These are phyloP conservation scores for Wallemia mellicola DNA, from an alignment of 1,284 basidiomycete genomes.

Conservation along the genomic window DNA sequence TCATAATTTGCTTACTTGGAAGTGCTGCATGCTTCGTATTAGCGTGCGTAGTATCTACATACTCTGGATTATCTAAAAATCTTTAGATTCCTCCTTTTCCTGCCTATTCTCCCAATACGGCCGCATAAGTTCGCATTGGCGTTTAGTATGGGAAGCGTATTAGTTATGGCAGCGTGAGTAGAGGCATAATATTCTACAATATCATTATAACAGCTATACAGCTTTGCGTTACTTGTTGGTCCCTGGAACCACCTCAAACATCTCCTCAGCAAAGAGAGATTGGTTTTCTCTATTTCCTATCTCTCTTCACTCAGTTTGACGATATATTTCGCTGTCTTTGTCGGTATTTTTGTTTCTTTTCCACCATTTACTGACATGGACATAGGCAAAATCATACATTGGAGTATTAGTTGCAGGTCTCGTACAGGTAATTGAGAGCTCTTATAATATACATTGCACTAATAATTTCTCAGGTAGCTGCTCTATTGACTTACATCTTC, in stretches of 20 bases:
- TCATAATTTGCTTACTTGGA: conserved; percentile 62
- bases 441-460: background rate
- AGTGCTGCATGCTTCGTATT: conserved; percentile 86
- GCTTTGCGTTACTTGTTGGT: conserved; percentile 56
- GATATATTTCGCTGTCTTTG: conserved; percentile 60
- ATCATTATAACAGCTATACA: conserved; percentile 11
- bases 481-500: conserved; percentile 53
- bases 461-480: conserved; percentile 26
- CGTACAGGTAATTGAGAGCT: conserved; percentile 28
- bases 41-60: conserved; percentile 27
- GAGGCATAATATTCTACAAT: background rate
- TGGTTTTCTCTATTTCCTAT: conserved; percentile 65
- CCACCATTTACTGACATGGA: background rate
- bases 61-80: background rate
- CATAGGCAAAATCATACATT: conserved; percentile 46
- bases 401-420: conserved; percentile 51
- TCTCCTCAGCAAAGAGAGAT: conserved; percentile 46
- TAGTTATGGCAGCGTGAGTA: conserved; percentile 58
- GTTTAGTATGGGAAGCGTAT: conserved; percentile 52
- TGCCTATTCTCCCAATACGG: conserved; percentile 48
- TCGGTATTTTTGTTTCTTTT: conserved; percentile 17
- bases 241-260: conserved; percentile 70
- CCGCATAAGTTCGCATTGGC: conserved; percentile 67
- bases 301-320: conserved; percentile 50
- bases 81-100: background rate